phyloP scores from a whole-genome alignment of 106 monocot species.

The Phalaenopsis equestris region DNA sequence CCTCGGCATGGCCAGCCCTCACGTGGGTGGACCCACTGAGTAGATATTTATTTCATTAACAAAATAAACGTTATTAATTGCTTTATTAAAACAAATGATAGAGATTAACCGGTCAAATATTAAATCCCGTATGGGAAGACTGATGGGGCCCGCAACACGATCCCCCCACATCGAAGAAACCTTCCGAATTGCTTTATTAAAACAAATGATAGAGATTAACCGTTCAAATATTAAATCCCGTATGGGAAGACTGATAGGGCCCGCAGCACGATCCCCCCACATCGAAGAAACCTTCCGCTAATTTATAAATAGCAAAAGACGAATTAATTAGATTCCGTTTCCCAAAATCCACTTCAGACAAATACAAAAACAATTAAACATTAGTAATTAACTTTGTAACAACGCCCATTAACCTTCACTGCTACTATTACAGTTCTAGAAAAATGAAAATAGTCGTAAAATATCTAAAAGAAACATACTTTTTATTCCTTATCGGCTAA shows the following conservation, averaged over 20 bases:
- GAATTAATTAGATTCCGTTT: conserved; percentile 4
- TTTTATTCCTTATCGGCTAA: background rate
- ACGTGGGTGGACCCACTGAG: too few species aligned
- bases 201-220: too few species aligned
- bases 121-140: background rate
- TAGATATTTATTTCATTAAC: too few species aligned
- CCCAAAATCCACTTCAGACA: background rate
- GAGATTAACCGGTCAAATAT: background rate
- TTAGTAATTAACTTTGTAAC: background rate
- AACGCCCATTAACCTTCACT: background rate
- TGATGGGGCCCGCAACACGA: background rate
- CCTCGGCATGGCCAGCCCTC: too few species aligned
- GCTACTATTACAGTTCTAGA: background rate
- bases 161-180: too few species aligned
- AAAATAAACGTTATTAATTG: too few species aligned
- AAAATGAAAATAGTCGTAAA: background rate
- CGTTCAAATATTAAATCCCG: background rate
- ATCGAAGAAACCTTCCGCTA: background rate
- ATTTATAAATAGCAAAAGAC: background rate
- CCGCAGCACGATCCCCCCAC: background rate
- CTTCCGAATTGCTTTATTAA: too few species aligned
- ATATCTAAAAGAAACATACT: background rate
- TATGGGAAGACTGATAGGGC: background rate
- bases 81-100: too few species aligned
- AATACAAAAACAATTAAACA: background rate